Conservation (phyloP, 2,329 filamentous ascomycete genomes). For the Cladorrhinum sp. region DNA sequence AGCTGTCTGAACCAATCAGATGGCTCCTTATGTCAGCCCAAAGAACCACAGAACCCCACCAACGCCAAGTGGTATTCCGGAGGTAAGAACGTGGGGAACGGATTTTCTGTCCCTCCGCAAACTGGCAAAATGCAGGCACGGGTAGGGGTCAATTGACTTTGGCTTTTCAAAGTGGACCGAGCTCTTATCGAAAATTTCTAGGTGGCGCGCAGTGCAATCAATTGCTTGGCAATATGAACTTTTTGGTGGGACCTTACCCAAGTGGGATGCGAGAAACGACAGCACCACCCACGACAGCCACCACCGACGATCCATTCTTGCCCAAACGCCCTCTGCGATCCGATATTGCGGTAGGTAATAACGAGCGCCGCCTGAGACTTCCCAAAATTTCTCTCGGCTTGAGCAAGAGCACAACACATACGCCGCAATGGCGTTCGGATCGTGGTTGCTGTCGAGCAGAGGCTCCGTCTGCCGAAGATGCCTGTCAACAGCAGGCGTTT, state of each 20-base stretch:
- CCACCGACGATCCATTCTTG: background rate
- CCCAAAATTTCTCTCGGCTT: background rate
- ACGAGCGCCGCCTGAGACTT: background rate
- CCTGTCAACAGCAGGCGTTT: constrained; percentile 1
- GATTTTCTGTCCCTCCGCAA: constrained; percentile 10
- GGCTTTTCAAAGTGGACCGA: background rate
- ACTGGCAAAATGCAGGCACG: background rate
- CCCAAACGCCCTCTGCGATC: background rate
- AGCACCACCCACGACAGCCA: background rate
- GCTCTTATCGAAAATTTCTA: constrained; percentile 1
- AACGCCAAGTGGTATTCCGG: background rate
- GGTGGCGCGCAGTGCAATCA: background rate
- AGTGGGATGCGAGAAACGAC: background rate
- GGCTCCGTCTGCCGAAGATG: constrained; percentile 20
- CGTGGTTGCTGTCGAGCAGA: constrained; percentile 17
- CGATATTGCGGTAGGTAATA: background rate
- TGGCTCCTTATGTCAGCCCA: constrained; percentile 26
- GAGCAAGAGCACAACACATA: background rate
- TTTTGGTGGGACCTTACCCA: background rate
- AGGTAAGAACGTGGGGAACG: background rate
- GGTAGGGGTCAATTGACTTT: background rate
- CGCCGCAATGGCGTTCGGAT: constrained; percentile 20
- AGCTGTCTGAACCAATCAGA: constrained; percentile 23
- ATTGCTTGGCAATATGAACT: background rate
- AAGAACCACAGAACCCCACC: constrained; percentile 13